Evolutionary conservation across 2,329 filamentous ascomycete genomes (phyloP).

Genomic region (Fusarium tricinctum): DNA sequence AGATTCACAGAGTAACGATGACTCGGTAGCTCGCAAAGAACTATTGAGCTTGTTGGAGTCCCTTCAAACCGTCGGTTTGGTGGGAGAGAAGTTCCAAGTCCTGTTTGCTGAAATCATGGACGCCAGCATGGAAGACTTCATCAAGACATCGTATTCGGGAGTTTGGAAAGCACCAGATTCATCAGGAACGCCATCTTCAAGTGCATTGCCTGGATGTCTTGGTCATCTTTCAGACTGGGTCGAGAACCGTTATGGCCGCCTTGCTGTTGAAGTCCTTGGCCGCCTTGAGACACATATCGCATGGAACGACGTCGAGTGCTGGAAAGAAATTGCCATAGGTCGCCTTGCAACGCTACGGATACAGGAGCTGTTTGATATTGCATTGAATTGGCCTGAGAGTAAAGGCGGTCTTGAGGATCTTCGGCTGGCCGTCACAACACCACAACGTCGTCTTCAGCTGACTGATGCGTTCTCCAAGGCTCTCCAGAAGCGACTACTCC

Average conservation of each 20-base stretch:
- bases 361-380: conserved; percentile 82
- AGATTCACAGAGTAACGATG: conserved; percentile 45
- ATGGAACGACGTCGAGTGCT: conserved; percentile 73
- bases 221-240: conserved; percentile 75
- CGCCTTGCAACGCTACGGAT: conserved; percentile 78
- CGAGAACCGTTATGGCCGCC: conserved; percentile 73
- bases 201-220: conserved; percentile 67
- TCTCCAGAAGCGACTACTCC: conserved; percentile 75
- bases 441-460: conserved; percentile 76
- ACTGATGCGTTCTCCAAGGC: conserved; percentile 77
- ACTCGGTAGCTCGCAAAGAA: conserved; percentile 61
- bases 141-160: conserved; percentile 72
- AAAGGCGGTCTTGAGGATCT: conserved; percentile 81
- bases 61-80: conserved; percentile 75
- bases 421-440: conserved; percentile 76
- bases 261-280: conserved; percentile 73
- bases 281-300: conserved; percentile 62
- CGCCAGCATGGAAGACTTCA: conserved; percentile 72
- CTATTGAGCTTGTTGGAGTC: conserved; percentile 70
- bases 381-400: conserved; percentile 80
- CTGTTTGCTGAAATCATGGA: conserved; percentile 81
- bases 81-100: conserved; percentile 77
- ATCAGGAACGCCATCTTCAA: conserved; percentile 24
- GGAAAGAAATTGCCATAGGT: conserved; percentile 78
- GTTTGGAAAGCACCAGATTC: conserved; percentile 64